These are phyloP conservation scores for Geotrichum reessii DNA, from an alignment of 1,139 yeast genomes.

Conservation along the genomic window DNA sequence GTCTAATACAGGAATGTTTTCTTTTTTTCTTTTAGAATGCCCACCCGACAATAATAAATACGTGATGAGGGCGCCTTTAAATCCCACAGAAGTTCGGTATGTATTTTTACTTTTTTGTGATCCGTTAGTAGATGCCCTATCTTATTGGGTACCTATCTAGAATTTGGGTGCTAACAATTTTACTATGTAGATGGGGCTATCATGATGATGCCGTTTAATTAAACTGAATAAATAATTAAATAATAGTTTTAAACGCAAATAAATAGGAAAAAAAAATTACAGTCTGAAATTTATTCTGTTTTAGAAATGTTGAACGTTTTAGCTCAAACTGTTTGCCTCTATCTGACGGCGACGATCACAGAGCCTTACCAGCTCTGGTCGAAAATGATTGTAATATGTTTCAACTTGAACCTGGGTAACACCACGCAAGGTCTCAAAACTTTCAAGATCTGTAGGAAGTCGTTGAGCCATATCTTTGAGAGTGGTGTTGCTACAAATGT, in stretches of 20 bases:
- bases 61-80: conserved; percentile 48
- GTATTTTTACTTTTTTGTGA: conserved; percentile 11
- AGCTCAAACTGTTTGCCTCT: not conserved
- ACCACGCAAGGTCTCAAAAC: conserved; percentile 18
- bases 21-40: conserved; percentile 24
- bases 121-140: not conserved
- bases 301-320: not conserved
- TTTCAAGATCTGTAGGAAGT: conserved; percentile 15
- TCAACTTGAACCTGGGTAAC: conserved; percentile 20
- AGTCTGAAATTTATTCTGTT: not conserved
- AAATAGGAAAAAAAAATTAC: no score
- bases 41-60: conserved; percentile 55
- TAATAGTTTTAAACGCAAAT: no score
- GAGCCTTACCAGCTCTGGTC: conserved; percentile 18
- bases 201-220: conserved; percentile 46
- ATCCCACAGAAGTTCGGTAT: conserved; percentile 48
- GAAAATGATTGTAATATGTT: conserved; percentile 16
- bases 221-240: no score
- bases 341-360: not conserved
- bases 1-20: not conserved
- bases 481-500: conserved; percentile 21
- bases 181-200: conserved; percentile 33
- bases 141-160: not conserved
- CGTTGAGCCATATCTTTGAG: conserved; percentile 20
- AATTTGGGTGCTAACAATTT: not conserved